phyloP scores from a whole-genome alignment of 371 early-diverging fungal species.

The Apophysomyces elegans region DNA sequence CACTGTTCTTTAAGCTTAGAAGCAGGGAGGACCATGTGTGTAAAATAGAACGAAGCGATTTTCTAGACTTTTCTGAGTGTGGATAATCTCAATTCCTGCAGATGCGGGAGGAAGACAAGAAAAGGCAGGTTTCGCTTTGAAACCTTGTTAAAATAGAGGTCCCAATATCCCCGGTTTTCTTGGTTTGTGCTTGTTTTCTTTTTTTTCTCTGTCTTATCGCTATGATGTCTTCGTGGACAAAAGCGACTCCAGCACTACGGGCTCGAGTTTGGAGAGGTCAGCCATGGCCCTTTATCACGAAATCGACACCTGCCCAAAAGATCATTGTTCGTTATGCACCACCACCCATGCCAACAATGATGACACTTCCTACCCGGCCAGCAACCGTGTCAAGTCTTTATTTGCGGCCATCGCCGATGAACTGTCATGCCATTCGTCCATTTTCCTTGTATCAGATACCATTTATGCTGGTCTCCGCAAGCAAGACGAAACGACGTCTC shows the following conservation, averaged over 20 bases:
- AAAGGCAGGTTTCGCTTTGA: too few relatives aligned
- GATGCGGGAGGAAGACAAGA: too few relatives aligned
- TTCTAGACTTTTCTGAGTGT: too few relatives aligned
- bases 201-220: neutral
- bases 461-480: constrained; percentile 28
- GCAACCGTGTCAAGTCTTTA: neutral
- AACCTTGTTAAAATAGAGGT: too few relatives aligned
- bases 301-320: constrained; percentile 1
- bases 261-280: constrained; percentile 3
- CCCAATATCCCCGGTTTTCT: neutral
- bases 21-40: too few relatives aligned
- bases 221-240: neutral
- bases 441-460: constrained; percentile 40
- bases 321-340: constrained; percentile 4
- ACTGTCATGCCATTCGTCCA: constrained; percentile 15
- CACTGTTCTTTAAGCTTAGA: too few relatives aligned
- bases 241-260: neutral
- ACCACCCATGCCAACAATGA: constrained; percentile 5
- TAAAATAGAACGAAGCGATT: too few relatives aligned
- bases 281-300: neutral
- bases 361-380: constrained; percentile 2
- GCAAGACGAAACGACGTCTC: constrained; percentile 26
- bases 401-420: neutral
- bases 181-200: neutral
- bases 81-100: too few relatives aligned